Conservation (phyloP, 2,329 filamentous ascomycete species). For the Fusarium sp. region DNA sequence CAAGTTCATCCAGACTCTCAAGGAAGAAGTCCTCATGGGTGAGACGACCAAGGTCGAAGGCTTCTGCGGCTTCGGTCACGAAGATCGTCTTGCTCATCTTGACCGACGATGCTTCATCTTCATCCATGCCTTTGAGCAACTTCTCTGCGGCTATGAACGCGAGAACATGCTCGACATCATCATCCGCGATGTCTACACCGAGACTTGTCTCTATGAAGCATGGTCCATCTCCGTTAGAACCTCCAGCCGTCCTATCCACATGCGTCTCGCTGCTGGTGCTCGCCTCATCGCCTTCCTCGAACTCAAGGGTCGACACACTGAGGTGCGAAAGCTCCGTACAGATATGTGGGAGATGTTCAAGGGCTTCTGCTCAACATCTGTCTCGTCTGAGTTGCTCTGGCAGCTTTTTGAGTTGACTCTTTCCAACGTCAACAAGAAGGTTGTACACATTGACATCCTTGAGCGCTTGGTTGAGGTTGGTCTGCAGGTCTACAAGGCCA, state of each 20-base stretch:
- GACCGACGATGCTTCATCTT: background rate
- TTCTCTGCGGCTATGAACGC: background rate
- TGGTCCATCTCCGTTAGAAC: background rate
- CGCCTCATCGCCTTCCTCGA: background rate
- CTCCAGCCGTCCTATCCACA: background rate
- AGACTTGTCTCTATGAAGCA: background rate
- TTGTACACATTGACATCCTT: background rate
- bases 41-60: background rate
- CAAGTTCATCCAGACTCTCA: slow-evolving; percentile 3
- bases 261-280: background rate
- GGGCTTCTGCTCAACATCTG: background rate
- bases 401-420: background rate
- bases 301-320: background rate
- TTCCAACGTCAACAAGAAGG: background rate
- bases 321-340: background rate
- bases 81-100: background rate
- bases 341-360: slow-evolving; percentile 11
- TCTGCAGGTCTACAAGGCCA: background rate
- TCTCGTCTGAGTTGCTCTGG: background rate
- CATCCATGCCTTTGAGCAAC: background rate
- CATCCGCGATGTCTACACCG: background rate
- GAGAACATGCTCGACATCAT: slow-evolving; percentile 6
- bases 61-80: background rate
- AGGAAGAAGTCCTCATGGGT: background rate
- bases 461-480: background rate